These are phyloP conservation scores for Eucalyptus albens DNA, from an alignment of 345 rosid genomes.

Conservation along the genomic window DNA sequence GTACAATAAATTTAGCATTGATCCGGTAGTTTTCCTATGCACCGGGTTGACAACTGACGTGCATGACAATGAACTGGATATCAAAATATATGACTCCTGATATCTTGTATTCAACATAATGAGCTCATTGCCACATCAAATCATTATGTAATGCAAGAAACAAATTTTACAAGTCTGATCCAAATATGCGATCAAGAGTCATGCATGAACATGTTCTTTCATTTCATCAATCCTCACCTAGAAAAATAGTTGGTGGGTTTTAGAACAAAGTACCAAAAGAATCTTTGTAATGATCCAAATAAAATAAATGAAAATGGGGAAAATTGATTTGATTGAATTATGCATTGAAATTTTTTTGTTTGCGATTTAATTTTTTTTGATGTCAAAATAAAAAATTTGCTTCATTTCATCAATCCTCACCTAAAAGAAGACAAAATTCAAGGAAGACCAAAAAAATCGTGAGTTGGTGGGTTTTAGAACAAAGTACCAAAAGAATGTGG, in stretches of 20 bases:
- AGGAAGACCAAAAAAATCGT: too few species aligned
- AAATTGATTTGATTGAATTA: too few species aligned
- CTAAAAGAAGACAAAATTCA: too few species aligned
- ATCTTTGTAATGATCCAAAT: too few species aligned
- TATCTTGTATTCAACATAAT: not conserved
- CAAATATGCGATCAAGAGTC: not conserved
- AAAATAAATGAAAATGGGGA: too few species aligned
- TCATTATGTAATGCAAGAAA: not conserved
- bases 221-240: too few species aligned
- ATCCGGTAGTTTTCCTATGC: too few species aligned
- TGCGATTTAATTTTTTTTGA: not conserved
- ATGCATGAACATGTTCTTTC: not conserved
- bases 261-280: too few species aligned
- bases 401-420: not conserved
- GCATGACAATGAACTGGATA: not conserved
- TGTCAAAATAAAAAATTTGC: not conserved
- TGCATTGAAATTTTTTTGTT: not conserved
- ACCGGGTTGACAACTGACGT: rapidly evolving
- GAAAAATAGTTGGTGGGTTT: too few species aligned
- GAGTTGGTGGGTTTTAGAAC: not conserved
- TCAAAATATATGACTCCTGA: not conserved
- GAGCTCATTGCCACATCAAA: not conserved
- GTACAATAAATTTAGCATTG: not conserved
- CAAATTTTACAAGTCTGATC: not conserved
- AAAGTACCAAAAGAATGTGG: not conserved